phyloP scores from a whole-genome alignment of 176 grass and related monocot genomes.

The Ananas comosus region DNA sequence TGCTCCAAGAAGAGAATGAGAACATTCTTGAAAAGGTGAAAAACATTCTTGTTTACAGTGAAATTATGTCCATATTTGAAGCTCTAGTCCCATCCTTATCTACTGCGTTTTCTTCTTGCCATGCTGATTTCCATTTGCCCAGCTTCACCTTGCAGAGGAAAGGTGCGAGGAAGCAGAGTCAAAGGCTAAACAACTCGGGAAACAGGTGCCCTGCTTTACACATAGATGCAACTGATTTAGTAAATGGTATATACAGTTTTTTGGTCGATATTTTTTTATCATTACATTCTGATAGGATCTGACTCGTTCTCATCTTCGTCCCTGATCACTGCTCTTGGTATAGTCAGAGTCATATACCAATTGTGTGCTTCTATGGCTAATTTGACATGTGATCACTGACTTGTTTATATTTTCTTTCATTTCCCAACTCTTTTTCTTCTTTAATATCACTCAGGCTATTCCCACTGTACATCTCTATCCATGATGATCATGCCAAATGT shows the following conservation, averaged over 20 bases:
- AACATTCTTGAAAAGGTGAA: conserved; percentile 64
- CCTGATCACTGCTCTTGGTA: too few species aligned
- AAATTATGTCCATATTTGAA: background rate
- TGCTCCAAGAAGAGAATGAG: conserved; percentile 62
- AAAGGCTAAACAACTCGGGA: conserved; percentile 47
- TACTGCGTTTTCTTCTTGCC: conserved; percentile 19
- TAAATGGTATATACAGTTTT: background rate
- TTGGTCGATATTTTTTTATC: background rate
- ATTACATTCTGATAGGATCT: background rate
- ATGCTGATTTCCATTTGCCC: conserved; percentile 33
- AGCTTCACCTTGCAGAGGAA: conserved; percentile 75
- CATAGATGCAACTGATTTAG: background rate
- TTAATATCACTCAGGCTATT: too few species aligned
- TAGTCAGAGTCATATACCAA: too few species aligned
- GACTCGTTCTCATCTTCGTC: too few species aligned
- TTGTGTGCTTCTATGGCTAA: too few species aligned
- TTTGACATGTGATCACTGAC: too few species aligned
- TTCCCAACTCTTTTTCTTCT: too few species aligned
- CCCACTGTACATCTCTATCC: too few species aligned
- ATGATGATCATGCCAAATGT: too few species aligned
- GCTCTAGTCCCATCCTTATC: background rate
- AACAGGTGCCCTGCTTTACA: conserved; percentile 35
- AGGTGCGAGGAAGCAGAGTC: conserved; percentile 48
- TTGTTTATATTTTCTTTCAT: too few species aligned
- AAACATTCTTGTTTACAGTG: conserved; percentile 12